Conservation (phyloP, 345 rosid genomes). For the Acer negundo region DNA sequence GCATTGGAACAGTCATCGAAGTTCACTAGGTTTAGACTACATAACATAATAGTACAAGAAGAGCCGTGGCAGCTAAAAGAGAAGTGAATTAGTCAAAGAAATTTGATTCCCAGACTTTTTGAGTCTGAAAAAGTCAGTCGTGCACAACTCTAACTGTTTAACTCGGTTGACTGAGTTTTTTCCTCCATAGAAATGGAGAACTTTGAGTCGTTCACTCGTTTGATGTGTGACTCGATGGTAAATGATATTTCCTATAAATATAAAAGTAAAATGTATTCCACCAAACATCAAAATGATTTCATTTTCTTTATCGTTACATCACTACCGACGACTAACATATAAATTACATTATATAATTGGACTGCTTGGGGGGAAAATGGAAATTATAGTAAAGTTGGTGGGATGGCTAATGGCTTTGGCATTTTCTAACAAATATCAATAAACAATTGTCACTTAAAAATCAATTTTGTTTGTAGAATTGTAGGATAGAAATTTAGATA, state of each 20-base stretch:
- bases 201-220: too few relatives aligned
- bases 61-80: not conserved
- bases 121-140: not conserved
- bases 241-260: too few relatives aligned
- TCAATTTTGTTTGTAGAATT: not conserved
- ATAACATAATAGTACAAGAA: not conserved
- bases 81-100: not conserved
- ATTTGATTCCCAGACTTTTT: not conserved
- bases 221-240: too few relatives aligned
- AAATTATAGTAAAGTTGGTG: not conserved
- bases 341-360: not conserved
- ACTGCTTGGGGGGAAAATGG: constrained; percentile 2
- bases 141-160: not conserved
- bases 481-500: not conserved
- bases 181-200: too few relatives aligned
- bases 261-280: too few relatives aligned
- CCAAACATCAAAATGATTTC: too few relatives aligned
- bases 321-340: not conserved
- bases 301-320: too few relatives aligned
- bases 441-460: not conserved
- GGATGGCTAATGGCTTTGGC: not conserved
- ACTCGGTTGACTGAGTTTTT: not conserved
- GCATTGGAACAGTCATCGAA: too few relatives aligned
- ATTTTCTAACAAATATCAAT: not conserved
- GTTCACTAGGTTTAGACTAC: not conserved